Percentiles rank a stretch among this genome's conserved stretches.
Evolutionary conservation across 2,329 filamentous ascomycete genomes (phyloP).

Genomic region (Rhinocladiella mackenziei): DNA sequence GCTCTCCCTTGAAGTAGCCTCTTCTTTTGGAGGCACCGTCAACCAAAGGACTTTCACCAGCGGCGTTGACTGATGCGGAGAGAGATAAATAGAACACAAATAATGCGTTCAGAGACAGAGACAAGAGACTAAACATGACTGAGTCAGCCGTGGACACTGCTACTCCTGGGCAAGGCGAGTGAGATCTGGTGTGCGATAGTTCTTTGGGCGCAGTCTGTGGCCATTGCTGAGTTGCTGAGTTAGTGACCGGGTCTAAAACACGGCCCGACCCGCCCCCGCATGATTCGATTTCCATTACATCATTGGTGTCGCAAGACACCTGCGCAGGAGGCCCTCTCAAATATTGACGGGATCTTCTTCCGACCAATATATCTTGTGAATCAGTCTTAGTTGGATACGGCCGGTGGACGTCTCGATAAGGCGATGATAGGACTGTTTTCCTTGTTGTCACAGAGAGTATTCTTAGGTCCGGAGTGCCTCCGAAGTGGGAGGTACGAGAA

Average conservation of each 20-base stretch:
- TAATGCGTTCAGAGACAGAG: slow-evolving; percentile 18
- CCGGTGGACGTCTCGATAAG: too few species aligned
- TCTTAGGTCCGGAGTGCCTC: too few species aligned
- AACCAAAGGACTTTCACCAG: slow-evolving; percentile 9
- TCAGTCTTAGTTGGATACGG: too few species aligned
- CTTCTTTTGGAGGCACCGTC: slow-evolving; percentile 8
- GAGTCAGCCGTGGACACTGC: background rate
- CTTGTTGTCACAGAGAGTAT: too few species aligned
- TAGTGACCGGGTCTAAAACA: too few species aligned
- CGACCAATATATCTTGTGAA: background rate
- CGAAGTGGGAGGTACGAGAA: too few species aligned
- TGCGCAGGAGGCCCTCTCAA: too few species aligned
- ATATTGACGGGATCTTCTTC: background rate
- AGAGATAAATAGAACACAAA: slow-evolving; percentile 26
- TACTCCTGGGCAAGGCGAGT: background rate
- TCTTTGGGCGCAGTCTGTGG: slow-evolving; percentile 2
- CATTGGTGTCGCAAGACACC: too few species aligned
- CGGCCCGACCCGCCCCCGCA: slow-evolving; percentile 16
- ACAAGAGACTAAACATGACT: slow-evolving; percentile 17
- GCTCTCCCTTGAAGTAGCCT: slow-evolving; percentile 53
- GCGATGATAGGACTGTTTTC: background rate
- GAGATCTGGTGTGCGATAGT: background rate
- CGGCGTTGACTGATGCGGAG: slow-evolving; percentile 21
- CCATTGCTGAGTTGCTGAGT: too few species aligned
- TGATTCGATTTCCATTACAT: too few species aligned